Evolutionary conservation across 225 moss, liverwort and hornwort species (phyloP).

Genomic region (Sphagnum contortum): DNA sequence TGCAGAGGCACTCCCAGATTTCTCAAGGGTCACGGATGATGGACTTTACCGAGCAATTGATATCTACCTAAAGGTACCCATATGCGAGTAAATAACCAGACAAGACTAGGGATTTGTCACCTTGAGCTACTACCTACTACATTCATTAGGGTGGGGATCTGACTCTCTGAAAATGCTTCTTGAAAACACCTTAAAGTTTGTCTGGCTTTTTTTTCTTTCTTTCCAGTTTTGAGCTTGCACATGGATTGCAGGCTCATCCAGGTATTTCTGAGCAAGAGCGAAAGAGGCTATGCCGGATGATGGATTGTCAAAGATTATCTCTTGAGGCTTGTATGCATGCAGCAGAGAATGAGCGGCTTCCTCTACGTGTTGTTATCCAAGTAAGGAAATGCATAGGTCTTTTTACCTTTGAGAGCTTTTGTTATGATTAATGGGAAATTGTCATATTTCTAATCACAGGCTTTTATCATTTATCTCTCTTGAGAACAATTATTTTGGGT

Average conservation of each 20-base stretch:
- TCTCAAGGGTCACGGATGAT: constrained; percentile 70
- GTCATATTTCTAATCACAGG: no score
- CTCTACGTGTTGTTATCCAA: constrained; percentile 79
- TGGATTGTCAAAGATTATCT: constrained; percentile 81
- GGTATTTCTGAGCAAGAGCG: constrained; percentile 60
- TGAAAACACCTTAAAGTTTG: background rate
- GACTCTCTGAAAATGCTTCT: background rate
- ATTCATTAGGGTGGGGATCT: background rate
- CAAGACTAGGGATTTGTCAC: background rate
- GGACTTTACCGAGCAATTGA: constrained; percentile 88
- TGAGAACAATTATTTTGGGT: background rate
- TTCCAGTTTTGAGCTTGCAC: no score
- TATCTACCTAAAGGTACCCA: constrained; percentile 68
- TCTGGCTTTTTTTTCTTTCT: background rate
- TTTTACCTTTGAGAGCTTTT: background rate
- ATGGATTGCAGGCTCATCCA: constrained; percentile 48
- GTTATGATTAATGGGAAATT: background rate
- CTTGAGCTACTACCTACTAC: background rate
- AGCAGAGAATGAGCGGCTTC: constrained; percentile 83
- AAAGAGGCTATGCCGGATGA: constrained; percentile 74
- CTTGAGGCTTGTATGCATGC: constrained; percentile 92
- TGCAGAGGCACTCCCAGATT: constrained; percentile 77
- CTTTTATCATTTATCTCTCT: no score
- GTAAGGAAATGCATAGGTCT: constrained; percentile 5
- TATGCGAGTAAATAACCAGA: background rate